These are phyloP conservation scores for Calocera cornea DNA, from an alignment of 768 basidiomycete genomes.

Conservation along the genomic window DNA sequence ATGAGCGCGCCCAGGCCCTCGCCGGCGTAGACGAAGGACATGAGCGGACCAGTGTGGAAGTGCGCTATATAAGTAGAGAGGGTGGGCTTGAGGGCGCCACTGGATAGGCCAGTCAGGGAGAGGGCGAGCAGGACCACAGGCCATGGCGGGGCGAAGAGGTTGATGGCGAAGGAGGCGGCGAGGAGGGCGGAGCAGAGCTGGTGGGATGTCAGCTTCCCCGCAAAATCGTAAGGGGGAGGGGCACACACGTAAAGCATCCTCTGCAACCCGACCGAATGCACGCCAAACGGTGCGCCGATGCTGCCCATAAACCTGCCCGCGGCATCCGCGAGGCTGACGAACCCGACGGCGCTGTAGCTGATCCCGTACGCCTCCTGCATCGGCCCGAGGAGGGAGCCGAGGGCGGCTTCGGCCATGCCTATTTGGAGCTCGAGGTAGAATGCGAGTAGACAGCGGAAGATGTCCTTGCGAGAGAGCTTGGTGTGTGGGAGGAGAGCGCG, in stretches of 20 bases:
- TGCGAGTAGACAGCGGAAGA: constrained; percentile 8
- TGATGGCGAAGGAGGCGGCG: not conserved
- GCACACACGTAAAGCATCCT: not conserved
- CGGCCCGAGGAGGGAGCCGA: not conserved
- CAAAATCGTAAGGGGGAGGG: not conserved
- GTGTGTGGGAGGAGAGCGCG: too few relatives aligned
- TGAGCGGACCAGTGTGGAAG: not conserved
- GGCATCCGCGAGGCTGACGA: not conserved
- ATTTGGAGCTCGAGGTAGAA: constrained; percentile 8
- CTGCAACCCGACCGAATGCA: not conserved
- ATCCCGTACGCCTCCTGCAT: not conserved
- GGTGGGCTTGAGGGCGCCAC: not conserved
- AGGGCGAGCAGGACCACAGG: not conserved
- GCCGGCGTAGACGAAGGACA: constrained; percentile 1
- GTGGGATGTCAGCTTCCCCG: not conserved
- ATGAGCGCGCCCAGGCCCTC: not conserved
- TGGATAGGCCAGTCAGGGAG: not conserved
- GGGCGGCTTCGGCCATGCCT: not conserved
- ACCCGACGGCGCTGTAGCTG: not conserved
- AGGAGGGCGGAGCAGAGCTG: not conserved
- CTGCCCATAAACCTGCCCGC: not conserved
- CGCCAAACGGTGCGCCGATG: not conserved
- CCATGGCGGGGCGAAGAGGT: constrained; percentile 3
- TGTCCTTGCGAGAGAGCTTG: constrained; percentile 7
- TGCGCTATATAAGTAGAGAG: not conserved